phyloP scores from a whole-genome alignment of 352 stramenopile species.

The Globisporangium nagaii region DNA sequence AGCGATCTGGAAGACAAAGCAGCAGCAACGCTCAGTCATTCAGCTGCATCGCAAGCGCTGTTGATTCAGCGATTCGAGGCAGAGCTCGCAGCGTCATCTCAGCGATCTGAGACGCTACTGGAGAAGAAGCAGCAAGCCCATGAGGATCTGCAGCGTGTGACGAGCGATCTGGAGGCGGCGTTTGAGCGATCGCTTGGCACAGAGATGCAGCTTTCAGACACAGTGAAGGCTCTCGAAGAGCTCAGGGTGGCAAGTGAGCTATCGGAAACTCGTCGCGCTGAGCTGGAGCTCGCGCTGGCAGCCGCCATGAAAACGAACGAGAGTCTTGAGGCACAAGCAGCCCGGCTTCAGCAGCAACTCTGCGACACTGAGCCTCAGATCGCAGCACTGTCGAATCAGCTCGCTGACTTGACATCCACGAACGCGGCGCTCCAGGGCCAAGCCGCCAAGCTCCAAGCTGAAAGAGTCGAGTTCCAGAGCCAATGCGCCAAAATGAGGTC shows the following conservation, averaged over 20 bases:
- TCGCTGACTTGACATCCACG: background rate
- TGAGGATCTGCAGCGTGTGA: background rate
- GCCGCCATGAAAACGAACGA: background rate
- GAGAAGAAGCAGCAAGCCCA: background rate
- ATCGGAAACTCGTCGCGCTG: background rate
- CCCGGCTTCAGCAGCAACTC: background rate
- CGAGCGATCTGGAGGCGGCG: background rate
- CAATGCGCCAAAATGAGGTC: background rate
- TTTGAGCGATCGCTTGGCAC: background rate
- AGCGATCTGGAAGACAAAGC: background rate
- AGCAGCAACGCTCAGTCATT: background rate
- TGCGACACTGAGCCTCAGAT: background rate
- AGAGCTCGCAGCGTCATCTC: background rate
- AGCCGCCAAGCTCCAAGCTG: background rate
- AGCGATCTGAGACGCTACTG: background rate
- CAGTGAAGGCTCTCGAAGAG: background rate
- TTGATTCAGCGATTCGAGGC: background rate
- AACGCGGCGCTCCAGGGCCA: constrained; percentile 1
- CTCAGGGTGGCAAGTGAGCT: background rate
- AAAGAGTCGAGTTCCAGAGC: background rate
- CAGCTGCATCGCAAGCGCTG: background rate
- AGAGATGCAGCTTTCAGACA: background rate
- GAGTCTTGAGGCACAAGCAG: background rate
- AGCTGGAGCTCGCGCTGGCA: background rate
- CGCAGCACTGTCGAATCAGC: background rate